phyloP scores from a whole-genome alignment of 1,284 basidiomycete genomes.

The Ganoderma boninense region DNA sequence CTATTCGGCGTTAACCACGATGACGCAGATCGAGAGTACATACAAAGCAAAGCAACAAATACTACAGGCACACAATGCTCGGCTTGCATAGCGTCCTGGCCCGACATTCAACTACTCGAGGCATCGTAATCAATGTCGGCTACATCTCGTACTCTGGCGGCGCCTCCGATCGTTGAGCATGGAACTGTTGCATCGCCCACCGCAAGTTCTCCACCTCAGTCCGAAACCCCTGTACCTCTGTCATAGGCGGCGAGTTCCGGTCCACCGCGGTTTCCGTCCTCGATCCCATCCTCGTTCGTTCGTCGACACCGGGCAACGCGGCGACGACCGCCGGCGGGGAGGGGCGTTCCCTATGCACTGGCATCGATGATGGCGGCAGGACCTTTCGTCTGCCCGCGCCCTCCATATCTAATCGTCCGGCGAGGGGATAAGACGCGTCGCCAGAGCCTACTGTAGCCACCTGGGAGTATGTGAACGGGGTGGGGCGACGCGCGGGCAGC shows the following conservation, averaged over 20 bases:
- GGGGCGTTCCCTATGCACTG: background rate
- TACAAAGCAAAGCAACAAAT: background rate
- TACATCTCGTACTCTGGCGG: constrained; percentile 32
- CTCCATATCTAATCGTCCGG: background rate
- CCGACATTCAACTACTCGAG: background rate
- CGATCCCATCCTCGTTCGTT: constrained; percentile 17
- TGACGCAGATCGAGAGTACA: background rate
- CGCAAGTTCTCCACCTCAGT: constrained; percentile 39
- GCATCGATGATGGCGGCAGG: constrained; percentile 21
- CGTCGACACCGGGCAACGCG: background rate
- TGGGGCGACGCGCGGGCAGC: constrained; percentile 6
- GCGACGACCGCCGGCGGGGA: constrained; percentile 25
- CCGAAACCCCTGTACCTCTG: constrained; percentile 34
- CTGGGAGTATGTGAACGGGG: no score
- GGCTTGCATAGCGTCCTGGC: background rate
- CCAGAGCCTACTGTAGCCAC: no score
- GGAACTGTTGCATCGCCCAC: constrained; percentile 37
- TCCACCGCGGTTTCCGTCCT: constrained; percentile 16
- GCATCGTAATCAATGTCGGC: background rate
- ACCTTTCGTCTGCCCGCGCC: no score
- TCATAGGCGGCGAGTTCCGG: constrained; percentile 30
- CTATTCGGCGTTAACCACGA: no score
- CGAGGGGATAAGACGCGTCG: background rate
- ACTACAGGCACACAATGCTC: background rate
- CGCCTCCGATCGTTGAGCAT: constrained; percentile 33